Evolutionary conservation across 2,329 filamentous ascomycete species (phyloP).

Genomic region (Hymenoscyphus fructigenus): DNA sequence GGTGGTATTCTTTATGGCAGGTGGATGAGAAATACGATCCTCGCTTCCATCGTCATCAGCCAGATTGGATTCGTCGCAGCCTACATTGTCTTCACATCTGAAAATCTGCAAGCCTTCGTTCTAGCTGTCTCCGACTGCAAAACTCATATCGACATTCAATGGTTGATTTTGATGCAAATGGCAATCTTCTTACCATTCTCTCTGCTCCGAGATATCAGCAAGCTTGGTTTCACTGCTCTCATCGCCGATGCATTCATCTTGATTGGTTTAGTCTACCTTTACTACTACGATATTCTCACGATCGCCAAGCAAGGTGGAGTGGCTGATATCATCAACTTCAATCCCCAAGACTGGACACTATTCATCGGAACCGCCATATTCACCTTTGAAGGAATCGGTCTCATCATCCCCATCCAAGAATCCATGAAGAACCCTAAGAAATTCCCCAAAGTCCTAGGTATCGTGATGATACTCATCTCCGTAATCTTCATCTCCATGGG

Average conservation of each 20-base stretch:
- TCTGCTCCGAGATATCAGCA: conserved; percentile 92
- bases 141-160: conserved; percentile 81
- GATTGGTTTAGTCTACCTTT: conserved; percentile 86
- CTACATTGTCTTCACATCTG: conserved; percentile 94
- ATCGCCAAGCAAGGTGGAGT: conserved; percentile 71
- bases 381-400: conserved; percentile 95
- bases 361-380: conserved; percentile 99
- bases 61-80: conserved; percentile 94
- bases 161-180: conserved; percentile 92
- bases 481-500: conserved; percentile 88
- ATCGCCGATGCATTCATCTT: conserved; percentile 94
- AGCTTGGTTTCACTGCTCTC: conserved; percentile 91
- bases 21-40: conserved; percentile 84
- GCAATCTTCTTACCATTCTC: conserved; percentile 93
- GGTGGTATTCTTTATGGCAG: conserved; percentile 88
- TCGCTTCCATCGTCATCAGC: conserved; percentile 89
- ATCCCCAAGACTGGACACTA: conserved; percentile 87
- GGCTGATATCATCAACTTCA: conserved; percentile 87
- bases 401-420: conserved; percentile 97
- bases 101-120: conserved; percentile 94
- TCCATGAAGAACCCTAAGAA: conserved; percentile 91
- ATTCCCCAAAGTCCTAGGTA: conserved; percentile 83
- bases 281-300: conserved; percentile 91
- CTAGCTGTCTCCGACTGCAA: conserved; percentile 86
- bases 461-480: conserved; percentile 94